These are phyloP conservation scores for Trypanosoma conorhini DNA, from an alignment of 208 protist species.

Conservation along the genomic window DNA sequence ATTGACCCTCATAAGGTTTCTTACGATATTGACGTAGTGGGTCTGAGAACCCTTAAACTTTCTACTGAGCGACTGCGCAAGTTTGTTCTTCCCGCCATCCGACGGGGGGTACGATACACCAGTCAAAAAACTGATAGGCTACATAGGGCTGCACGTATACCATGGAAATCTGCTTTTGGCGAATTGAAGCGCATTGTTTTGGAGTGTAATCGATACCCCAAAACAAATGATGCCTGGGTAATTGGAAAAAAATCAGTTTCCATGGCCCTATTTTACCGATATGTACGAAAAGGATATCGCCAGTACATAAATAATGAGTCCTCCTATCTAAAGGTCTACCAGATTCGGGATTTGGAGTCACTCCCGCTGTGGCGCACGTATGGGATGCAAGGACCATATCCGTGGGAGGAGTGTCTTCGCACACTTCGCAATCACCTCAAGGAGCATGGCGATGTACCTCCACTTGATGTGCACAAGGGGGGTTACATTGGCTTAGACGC, in stretches of 20 bases:
- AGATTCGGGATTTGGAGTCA: constrained; percentile 72
- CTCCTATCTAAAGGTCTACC: constrained; percentile 63
- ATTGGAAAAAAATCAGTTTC: constrained; percentile 70
- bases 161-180: constrained; percentile 68
- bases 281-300: constrained; percentile 61
- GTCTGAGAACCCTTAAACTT: constrained; percentile 60
- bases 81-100: constrained; percentile 72
- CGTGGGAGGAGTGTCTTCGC: constrained; percentile 69
- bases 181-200: constrained; percentile 71
- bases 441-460: constrained; percentile 37
- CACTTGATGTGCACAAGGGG: constrained; percentile 76
- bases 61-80: constrained; percentile 50
- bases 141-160: constrained; percentile 55
- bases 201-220: constrained; percentile 78
- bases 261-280: constrained; percentile 73
- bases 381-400: constrained; percentile 72
- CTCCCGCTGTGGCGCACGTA: constrained; percentile 63
- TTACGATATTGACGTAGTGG: constrained; percentile 76
- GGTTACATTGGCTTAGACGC: constrained; percentile 80
- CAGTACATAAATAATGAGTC: constrained; percentile 40
- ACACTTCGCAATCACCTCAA: constrained; percentile 45
- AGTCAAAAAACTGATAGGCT: constrained; percentile 59
- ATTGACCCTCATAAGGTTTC: constrained; percentile 72
- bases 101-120: constrained; percentile 75
- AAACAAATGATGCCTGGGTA: constrained; percentile 82